These are phyloP conservation scores for Neoascochyta sp. DNA, from an alignment of 2,329 filamentous ascomycete genomes.

Conservation along the genomic window DNA sequence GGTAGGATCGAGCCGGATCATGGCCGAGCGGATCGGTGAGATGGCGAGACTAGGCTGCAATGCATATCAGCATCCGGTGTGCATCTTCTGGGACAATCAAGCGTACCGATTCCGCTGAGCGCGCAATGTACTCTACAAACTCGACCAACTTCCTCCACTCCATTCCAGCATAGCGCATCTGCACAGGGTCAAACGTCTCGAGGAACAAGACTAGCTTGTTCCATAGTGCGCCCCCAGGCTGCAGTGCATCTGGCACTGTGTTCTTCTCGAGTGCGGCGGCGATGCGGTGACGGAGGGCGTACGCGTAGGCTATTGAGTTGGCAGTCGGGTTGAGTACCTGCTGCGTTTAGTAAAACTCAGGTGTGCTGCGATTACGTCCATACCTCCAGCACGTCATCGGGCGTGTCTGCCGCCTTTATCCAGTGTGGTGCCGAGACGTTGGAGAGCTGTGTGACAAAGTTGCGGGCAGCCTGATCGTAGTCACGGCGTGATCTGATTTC, in stretches of 20 bases:
- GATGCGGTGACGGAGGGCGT: constrained; percentile 51
- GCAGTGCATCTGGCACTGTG: constrained; percentile 39
- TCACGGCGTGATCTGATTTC: constrained; percentile 35
- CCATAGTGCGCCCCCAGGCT: constrained; percentile 49
- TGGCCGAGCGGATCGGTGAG: constrained; percentile 47
- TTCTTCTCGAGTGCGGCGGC: constrained; percentile 36
- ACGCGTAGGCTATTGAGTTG: constrained; percentile 59
- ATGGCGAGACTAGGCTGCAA: constrained; percentile 36
- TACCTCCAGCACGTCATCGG: constrained; percentile 42
- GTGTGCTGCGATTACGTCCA: background rate
- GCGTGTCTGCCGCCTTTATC: constrained; percentile 37
- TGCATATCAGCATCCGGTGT: background rate
- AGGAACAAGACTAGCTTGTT: constrained; percentile 48
- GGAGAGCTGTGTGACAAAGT: constrained; percentile 34
- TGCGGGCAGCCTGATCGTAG: constrained; percentile 38
- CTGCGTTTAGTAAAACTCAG: constrained; percentile 7
- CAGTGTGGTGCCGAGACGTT: constrained; percentile 32
- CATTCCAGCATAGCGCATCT: constrained; percentile 53
- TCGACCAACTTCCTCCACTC: constrained; percentile 48
- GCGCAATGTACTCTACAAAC: constrained; percentile 32
- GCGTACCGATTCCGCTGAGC: constrained; percentile 31
- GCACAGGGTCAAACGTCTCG: constrained; percentile 50
- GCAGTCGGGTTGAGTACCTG: constrained; percentile 53
- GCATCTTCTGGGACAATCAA: too few species aligned
- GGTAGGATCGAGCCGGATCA: constrained; percentile 64